Conservation (phyloP, 2,329 filamentous ascomycete species). For the Daldinia eschscholtzii region DNA sequence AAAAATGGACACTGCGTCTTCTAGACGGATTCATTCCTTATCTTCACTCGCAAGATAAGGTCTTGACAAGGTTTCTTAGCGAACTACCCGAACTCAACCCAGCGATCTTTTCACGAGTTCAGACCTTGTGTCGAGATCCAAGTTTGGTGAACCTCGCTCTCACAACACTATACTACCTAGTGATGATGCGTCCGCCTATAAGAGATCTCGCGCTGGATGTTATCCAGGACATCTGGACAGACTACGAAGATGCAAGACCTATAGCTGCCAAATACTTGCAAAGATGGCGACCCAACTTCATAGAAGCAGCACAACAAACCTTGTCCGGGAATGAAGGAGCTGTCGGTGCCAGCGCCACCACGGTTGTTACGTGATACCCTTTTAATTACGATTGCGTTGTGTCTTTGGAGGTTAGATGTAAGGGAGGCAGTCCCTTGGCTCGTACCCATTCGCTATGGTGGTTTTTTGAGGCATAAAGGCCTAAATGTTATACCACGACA, state of each 20-base stretch:
- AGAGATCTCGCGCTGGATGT: slow-evolving; percentile 73
- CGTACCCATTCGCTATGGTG: slow-evolving; percentile 6
- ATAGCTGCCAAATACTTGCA: slow-evolving; percentile 73
- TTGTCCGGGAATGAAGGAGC: slow-evolving; percentile 35
- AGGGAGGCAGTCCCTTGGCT: not conserved
- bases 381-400: slow-evolving; percentile 16
- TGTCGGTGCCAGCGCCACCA: slow-evolving; percentile 37
- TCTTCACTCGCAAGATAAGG: slow-evolving; percentile 89
- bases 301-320: slow-evolving; percentile 53
- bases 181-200: slow-evolving; percentile 75
- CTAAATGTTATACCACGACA: slow-evolving; percentile 6
- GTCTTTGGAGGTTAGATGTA: slow-evolving; percentile 8
- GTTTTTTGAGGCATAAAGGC: slow-evolving; percentile 3
- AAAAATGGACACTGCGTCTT: slow-evolving; percentile 82
- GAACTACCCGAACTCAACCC: slow-evolving; percentile 86
- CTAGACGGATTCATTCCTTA: slow-evolving; percentile 91
- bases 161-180: slow-evolving; percentile 74
- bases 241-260: slow-evolving; percentile 73
- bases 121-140: slow-evolving; percentile 74
- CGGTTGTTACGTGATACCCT: slow-evolving; percentile 47
- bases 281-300: slow-evolving; percentile 70
- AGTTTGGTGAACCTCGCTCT: slow-evolving; percentile 73
- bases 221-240: slow-evolving; percentile 75
- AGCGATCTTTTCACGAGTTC: slow-evolving; percentile 79
- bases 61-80: slow-evolving; percentile 89